A percentile compares a stretch with the other conserved stretches of the same genome.
phyloP scores from a whole-genome alignment of 352 stramenopile species.

The Plasmopara muralis region DNA sequence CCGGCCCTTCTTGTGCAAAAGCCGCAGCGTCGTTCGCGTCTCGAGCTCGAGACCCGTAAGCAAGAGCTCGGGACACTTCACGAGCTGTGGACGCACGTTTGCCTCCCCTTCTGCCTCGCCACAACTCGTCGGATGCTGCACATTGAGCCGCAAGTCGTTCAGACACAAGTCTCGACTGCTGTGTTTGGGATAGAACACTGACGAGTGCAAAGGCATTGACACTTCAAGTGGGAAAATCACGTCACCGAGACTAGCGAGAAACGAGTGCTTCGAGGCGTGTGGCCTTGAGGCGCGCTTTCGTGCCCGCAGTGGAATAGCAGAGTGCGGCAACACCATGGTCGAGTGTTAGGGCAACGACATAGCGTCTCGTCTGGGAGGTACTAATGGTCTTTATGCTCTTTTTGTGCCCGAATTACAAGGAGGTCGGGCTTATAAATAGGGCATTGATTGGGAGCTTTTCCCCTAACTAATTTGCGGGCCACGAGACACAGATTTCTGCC shows the following conservation, averaged over 20 bases:
- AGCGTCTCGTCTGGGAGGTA: not conserved
- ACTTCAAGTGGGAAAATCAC: not conserved
- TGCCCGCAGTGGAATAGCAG: constrained; percentile 14
- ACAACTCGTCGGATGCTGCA: constrained; percentile 14
- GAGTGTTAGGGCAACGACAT: constrained; percentile 6
- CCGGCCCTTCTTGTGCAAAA: constrained; percentile 57
- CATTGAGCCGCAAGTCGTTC: constrained; percentile 10
- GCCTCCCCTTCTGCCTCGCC: constrained; percentile 4
- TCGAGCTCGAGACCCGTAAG: constrained; percentile 41
- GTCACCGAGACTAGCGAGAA: not conserved
- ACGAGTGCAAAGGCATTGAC: constrained; percentile 15
- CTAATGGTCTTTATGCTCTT: too few species aligned
- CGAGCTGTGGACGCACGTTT: constrained; percentile 11
- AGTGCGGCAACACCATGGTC: constrained; percentile 12
- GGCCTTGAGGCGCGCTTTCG: not conserved
- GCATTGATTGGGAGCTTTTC: too few species aligned
- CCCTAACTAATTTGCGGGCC: too few species aligned
- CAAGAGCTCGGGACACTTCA: constrained; percentile 46
- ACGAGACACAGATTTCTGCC: too few species aligned
- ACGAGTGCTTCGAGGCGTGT: not conserved
- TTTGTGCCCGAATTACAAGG: too few species aligned
- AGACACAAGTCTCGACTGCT: constrained; percentile 1
- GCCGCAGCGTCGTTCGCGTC: constrained; percentile 31
- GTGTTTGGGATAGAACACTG: constrained; percentile 16
- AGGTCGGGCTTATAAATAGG: too few species aligned